These are phyloP conservation scores for Ascosphaera apis DNA, from an alignment of 2,329 filamentous ascomycete genomes.

Conservation along the genomic window DNA sequence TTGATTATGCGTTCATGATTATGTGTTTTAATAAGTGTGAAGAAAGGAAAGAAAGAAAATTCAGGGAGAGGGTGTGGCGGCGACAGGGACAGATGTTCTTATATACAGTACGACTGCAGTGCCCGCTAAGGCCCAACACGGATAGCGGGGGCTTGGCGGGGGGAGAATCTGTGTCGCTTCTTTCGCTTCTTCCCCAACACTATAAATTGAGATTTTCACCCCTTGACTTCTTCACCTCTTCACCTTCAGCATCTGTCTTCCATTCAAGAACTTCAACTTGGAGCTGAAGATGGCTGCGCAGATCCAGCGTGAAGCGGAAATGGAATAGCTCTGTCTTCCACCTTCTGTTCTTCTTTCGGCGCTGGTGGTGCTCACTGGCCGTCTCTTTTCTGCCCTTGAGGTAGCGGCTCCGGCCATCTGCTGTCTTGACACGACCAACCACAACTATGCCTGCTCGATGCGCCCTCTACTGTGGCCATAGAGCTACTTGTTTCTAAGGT, in stretches of 20 bases:
- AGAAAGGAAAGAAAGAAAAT: slow-evolving; percentile 9
- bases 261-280: no score
- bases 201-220: no score
- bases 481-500: slow-evolving; percentile 20
- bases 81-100: no score
- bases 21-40: slow-evolving; percentile 18
- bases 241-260: no score
- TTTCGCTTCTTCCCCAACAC: no score
- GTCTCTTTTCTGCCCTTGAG: background rate
- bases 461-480: slow-evolving; percentile 12
- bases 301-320: no score
- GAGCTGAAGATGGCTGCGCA: no score
- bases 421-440: slow-evolving; percentile 8
- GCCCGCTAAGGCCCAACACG: no score
- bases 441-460: slow-evolving; percentile 17
- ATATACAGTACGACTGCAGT: no score
- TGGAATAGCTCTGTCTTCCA: background rate
- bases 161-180: no score
- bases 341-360: slow-evolving; percentile 1
- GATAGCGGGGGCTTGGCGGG: no score
- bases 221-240: no score
- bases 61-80: background rate
- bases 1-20: slow-evolving; percentile 25
- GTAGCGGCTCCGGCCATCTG: background rate
- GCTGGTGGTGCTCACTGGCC: background rate